phyloP scores from a whole-genome alignment of 2,329 filamentous ascomycete species.

The Penicillium janthinellum region DNA sequence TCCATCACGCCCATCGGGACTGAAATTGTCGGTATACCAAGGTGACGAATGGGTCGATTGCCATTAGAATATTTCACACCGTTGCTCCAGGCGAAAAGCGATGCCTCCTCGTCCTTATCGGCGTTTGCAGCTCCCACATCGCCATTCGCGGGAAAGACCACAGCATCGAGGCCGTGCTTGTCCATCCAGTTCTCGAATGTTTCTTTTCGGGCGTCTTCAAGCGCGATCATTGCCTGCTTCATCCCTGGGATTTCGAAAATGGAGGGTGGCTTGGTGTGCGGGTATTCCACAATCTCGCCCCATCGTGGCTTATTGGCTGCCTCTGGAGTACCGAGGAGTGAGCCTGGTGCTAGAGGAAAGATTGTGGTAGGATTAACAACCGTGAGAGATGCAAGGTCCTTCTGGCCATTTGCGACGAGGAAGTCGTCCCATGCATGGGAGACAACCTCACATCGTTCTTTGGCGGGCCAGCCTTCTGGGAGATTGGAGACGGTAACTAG shows the following conservation, averaged over 20 bases:
- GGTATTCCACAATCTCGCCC: conserved; percentile 32
- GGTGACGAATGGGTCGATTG: conserved; percentile 55
- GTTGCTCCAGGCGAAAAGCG: conserved; percentile 49
- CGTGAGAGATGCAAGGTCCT: conserved; percentile 40
- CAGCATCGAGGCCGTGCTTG: conserved; percentile 43
- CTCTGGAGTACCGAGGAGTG: conserved; percentile 27
- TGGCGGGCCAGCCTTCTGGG: conserved; percentile 50
- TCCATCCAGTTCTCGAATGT: conserved; percentile 57
- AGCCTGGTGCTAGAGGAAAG: conserved; percentile 37
- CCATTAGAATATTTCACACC: conserved; percentile 59
- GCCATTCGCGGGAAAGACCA: conserved; percentile 55
- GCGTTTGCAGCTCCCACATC: conserved; percentile 55
- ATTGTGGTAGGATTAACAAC: conserved; percentile 45
- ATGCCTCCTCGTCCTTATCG: conserved; percentile 40
- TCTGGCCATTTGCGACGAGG: conserved; percentile 46
- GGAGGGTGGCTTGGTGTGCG: conserved; percentile 29
- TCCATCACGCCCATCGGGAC: conserved; percentile 57
- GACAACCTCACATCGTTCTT: conserved; percentile 53
- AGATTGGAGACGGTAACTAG: conserved; percentile 46
- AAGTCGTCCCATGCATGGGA: conserved; percentile 58
- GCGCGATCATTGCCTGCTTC: conserved; percentile 43
- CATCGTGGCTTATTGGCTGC: conserved; percentile 29
- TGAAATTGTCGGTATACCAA: conserved; percentile 57
- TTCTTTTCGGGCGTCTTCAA: conserved; percentile 53
- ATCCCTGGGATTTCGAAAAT: conserved; percentile 50